A percentile compares a stretch with the other conserved stretches of the same genome.
These are phyloP conservation scores for Schwanniomyces sp. DNA, from an alignment of 805 yeast species.

Conservation along the genomic window DNA sequence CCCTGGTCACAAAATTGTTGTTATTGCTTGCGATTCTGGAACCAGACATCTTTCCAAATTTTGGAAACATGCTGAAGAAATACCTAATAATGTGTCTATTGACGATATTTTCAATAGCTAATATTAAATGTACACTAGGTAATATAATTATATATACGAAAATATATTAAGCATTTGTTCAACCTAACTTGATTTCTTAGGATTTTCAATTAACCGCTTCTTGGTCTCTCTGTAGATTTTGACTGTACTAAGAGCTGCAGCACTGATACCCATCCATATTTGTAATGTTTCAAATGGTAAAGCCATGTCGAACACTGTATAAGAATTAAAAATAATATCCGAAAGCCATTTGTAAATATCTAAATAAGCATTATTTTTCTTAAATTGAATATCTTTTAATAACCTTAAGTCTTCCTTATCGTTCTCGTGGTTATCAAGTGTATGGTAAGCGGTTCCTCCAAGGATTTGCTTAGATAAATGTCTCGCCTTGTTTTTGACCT, in stretches of 20 bases:
- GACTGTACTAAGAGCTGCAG: conserved; percentile 35
- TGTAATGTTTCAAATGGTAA: conserved; percentile 41
- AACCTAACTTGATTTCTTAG: not conserved
- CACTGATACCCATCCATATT: conserved; percentile 47
- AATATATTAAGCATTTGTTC: too few species aligned
- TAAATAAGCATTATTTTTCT: conserved; percentile 35
- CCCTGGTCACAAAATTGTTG: conserved; percentile 69
- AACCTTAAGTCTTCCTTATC: conserved; percentile 6
- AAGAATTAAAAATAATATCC: conserved; percentile 40
- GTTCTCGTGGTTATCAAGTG: conserved; percentile 2
- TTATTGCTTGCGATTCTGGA: conserved; percentile 92
- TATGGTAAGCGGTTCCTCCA: conserved; percentile 17
- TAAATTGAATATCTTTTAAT: conserved; percentile 34
- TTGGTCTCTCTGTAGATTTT: conserved; percentile 41
- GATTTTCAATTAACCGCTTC: conserved; percentile 19
- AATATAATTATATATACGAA: not conserved
- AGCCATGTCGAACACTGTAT: conserved; percentile 37
- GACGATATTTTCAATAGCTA: conserved; percentile 25
- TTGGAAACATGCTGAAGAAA: conserved; percentile 69
- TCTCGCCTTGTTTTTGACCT: conserved; percentile 58
- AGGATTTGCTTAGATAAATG: conserved; percentile 41
- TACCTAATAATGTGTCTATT: conserved; percentile 33
- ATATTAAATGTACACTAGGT: not conserved
- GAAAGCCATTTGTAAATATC: conserved; percentile 40
- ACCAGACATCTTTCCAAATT: conserved; percentile 86